Evolutionary conservation across 345 rosid genomes (phyloP).

Genomic region (Ceriops decandra): DNA sequence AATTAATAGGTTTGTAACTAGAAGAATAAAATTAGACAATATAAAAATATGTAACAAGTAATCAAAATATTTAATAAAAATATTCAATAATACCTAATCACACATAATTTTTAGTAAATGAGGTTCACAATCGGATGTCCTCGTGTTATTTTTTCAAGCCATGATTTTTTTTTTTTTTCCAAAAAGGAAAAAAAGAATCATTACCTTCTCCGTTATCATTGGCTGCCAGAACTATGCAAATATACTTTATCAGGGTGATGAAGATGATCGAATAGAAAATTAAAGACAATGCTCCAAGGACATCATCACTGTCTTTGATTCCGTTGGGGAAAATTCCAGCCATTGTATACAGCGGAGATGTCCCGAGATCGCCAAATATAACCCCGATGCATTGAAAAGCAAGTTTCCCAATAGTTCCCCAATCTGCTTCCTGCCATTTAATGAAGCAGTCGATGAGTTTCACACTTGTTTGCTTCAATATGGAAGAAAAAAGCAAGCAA

Average conservation of each 20-base stretch:
- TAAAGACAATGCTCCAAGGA: conserved; percentile 27
- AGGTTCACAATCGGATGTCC: too few relatives aligned
- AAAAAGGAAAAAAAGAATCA: not conserved
- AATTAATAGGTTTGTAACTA: too few relatives aligned
- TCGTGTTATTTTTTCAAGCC: too few relatives aligned
- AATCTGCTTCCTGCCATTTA: conserved; percentile 1
- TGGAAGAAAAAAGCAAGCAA: too few relatives aligned
- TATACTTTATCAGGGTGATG: conserved; percentile 24
- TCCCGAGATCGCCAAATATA: conserved; percentile 39
- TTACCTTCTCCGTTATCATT: conserved; percentile 39
- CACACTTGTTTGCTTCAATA: too few relatives aligned
- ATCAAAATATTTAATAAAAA: too few relatives aligned
- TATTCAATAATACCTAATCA: too few relatives aligned
- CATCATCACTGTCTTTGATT: conserved; percentile 19
- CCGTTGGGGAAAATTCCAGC: conserved; percentile 21
- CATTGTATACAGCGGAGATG: conserved; percentile 27
- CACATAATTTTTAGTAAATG: too few relatives aligned
- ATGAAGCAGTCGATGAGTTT: too few relatives aligned
- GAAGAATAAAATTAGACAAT: too few relatives aligned
- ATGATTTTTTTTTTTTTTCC: not conserved
- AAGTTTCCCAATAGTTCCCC: conserved; percentile 11
- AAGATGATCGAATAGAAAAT: conserved; percentile 21
- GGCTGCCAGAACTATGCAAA: conserved; percentile 22
- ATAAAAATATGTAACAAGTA: too few relatives aligned
- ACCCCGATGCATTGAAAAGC: conserved; percentile 37